Conservation (phyloP, 2,329 filamentous ascomycete species). For the Aspergillus sp. region DNA sequence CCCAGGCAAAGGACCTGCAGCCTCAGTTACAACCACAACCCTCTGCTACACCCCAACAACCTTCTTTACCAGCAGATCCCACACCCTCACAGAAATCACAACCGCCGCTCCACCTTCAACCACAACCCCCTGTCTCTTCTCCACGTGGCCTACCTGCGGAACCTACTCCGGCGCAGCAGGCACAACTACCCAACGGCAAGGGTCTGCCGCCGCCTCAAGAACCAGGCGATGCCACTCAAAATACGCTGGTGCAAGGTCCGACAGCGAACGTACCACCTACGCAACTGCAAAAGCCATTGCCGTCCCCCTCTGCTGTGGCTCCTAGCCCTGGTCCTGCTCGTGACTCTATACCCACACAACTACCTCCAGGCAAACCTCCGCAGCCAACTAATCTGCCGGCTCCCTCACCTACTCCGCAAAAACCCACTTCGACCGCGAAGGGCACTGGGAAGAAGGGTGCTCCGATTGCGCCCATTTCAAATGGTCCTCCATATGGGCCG, state of each 20-base stretch:
- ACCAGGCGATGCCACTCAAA: conserved; percentile 20
- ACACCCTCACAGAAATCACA: not conserved
- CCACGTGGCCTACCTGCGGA: conserved; percentile 12
- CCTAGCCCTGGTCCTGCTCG: conserved; percentile 19
- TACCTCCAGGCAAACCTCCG: conserved; percentile 20
- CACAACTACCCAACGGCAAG: conserved; percentile 22
- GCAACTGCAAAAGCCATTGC: conserved; percentile 17
- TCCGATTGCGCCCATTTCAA: conserved; percentile 14
- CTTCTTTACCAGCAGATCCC: conserved; percentile 1
- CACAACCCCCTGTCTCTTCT: not conserved
- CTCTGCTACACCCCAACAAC: not conserved
- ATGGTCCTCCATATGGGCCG: conserved; percentile 22
- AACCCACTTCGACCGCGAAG: conserved; percentile 13
- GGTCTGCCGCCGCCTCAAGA: conserved; percentile 20
- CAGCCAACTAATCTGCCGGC: conserved; percentile 20
- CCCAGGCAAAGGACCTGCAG: conserved; percentile 6
- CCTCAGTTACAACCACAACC: conserved; percentile 3
- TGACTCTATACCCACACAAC: conserved; percentile 23
- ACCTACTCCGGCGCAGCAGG: conserved; percentile 16
- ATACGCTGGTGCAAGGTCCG: conserved; percentile 9
- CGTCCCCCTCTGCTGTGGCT: conserved; percentile 13
- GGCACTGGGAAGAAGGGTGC: conserved; percentile 17
- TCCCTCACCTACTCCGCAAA: conserved; percentile 15
- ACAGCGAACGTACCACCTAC: conserved; percentile 9
- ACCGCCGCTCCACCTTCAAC: not conserved